Percentiles rank a stretch among this genome's conserved stretches.
Conservation (phyloP, 306 rosid species). For the Pterocarpus macrocarpus region DNA sequence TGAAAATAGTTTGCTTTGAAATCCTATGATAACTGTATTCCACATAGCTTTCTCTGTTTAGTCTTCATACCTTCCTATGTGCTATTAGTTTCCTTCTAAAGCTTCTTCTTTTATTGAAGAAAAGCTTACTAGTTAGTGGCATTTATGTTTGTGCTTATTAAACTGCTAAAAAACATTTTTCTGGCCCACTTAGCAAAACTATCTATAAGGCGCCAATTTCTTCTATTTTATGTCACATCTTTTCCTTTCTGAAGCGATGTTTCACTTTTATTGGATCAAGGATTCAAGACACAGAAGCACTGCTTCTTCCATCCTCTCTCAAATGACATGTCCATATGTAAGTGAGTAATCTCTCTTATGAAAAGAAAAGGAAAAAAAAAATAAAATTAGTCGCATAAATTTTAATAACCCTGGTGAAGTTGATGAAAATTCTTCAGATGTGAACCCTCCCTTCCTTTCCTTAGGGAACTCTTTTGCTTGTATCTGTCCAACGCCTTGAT, state of each 20-base stretch:
- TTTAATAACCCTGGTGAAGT: constrained; percentile 1
- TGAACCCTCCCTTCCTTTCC: neutral
- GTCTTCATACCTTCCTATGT: constrained; percentile 15
- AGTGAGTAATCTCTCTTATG: constrained; percentile 53
- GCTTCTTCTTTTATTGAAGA: neutral
- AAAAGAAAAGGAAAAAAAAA: neutral
- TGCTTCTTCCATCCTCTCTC: constrained; percentile 96
- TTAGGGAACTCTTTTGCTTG: constrained; percentile 1
- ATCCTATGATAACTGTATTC: neutral
- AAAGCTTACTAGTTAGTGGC: neutral
- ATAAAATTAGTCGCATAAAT: neutral
- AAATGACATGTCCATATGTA: constrained; percentile 88
- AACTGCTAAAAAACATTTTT: constrained; percentile 31
- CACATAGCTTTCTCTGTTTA: neutral
- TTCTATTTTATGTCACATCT: constrained; percentile 2
- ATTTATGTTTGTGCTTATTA: constrained; percentile 28
- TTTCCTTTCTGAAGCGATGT: constrained; percentile 74
- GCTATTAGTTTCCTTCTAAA: constrained; percentile 6
- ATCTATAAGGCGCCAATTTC: constrained; percentile 37
- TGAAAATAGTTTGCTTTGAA: constrained; percentile 19
- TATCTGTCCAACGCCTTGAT: neutral
- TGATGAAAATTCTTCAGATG: constrained; percentile 27
- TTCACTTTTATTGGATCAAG: constrained; percentile 87
- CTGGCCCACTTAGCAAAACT: constrained; percentile 19
- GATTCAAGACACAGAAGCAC: constrained; percentile 70